Evolutionary conservation across 2,329 filamentous ascomycete species (phyloP), one percentile per base, ranked within the genome.

Genomic region (Blastomyces silverae): DNA sequence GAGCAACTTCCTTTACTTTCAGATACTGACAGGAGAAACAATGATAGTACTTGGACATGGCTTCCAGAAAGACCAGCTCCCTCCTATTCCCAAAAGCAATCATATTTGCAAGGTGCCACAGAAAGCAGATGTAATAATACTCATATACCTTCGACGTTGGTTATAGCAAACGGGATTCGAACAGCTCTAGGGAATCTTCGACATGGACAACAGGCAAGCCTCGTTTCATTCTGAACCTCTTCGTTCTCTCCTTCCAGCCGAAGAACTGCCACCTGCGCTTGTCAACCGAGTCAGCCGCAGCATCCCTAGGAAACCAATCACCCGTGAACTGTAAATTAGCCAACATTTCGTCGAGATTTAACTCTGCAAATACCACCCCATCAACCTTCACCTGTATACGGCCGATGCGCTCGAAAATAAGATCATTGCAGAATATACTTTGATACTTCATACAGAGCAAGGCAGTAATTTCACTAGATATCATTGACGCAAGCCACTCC

Each of bases 141-240:
- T 7, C 44, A 46, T n/a, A 17, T 6, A n/a, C 8, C 10, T 22
- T 50, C 17, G 46, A n/a, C 46, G n/a, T 50, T n/a, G 8, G 46
- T 50, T n/a, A 22, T 10, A 22, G n/a, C 20, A 50, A n/a, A 22
- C 46, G 46, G 7, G 46, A 50, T 22, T 50, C 10, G 46, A 10
- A 50, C 20, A 50, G 20, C 7, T 50, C 46, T 22, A 50, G 3
- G n/a, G 46, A 22, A 50, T 50, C n/a, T 50, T n/a, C 46, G 46
- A 11, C n/a, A 50, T 50, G n/a, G 46, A n/a, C 46, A 50, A 50
- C 46, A 50, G 46, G 46, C 46, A 50, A 50, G 7, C n/a, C 46
- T n/a, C 46, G 46, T 11, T 50, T 50, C 46, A 50, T 50, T 22
- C 46, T 50, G 46, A 50, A 50, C 46, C 46, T 50, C 46, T 22